Conservation (phyloP, 306 rosid genomes). For the Casuarina cunninghamiana region DNA sequence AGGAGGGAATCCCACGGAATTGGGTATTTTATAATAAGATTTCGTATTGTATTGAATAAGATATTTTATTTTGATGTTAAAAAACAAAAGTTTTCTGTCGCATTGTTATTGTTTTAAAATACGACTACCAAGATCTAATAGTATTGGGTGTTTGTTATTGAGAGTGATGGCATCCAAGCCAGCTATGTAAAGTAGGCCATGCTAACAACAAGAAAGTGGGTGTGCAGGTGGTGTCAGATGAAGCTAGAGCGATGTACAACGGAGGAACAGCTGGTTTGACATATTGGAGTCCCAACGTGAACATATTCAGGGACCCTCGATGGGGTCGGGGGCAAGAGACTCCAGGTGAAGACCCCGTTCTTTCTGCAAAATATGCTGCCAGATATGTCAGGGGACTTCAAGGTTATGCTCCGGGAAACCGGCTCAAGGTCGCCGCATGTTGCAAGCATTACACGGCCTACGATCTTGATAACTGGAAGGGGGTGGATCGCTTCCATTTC, state of each 20-base stretch:
- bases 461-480: conserved; percentile 92
- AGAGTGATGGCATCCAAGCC: background rate
- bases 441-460: conserved; percentile 95
- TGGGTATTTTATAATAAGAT: too few species aligned
- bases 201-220: background rate
- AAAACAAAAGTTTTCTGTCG: too few species aligned
- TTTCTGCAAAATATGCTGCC: conserved; percentile 73
- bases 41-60: too few species aligned
- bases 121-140: too few species aligned
- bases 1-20: too few species aligned
- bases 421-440: conserved; percentile 92
- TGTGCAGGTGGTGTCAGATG: conserved; percentile 80
- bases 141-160: background rate
- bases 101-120: too few species aligned
- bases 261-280: conserved; percentile 87
- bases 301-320: conserved; percentile 87
- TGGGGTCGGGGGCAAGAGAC: conserved; percentile 98
- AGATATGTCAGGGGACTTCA: conserved; percentile 78
- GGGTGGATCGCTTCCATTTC: conserved; percentile 77
- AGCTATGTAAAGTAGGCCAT: background rate
- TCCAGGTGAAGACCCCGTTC: conserved; percentile 80
- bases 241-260: conserved; percentile 95
- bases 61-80: too few species aligned
- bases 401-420: conserved; percentile 47
- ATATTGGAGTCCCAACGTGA: conserved; percentile 92